Evolutionary conservation across 1,284 basidiomycete genomes (phyloP).

Genomic region (Cystobasidium slooffiae): DNA sequence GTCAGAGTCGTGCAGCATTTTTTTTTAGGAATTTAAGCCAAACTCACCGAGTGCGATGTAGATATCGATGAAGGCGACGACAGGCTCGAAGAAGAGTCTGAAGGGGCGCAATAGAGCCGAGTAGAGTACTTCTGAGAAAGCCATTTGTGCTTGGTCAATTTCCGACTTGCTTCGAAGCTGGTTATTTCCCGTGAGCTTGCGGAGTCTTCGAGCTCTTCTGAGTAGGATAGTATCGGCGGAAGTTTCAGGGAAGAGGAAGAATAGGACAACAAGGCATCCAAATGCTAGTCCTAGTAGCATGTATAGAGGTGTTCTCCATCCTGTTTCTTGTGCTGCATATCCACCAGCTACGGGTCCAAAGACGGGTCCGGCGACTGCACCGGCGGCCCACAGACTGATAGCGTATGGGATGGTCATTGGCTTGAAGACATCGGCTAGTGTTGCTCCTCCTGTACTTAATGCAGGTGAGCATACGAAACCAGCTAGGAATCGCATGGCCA

Average conservation of each 20-base stretch:
- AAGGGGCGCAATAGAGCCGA: constrained; percentile 44
- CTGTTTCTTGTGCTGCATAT: constrained; percentile 42
- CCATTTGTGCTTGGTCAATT: constrained; percentile 49
- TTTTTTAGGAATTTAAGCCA: not conserved
- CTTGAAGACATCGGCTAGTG: constrained; percentile 53
- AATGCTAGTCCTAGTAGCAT: constrained; percentile 50
- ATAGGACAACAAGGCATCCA: constrained; percentile 25
- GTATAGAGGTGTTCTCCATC: constrained; percentile 56
- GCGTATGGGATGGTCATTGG: constrained; percentile 52
- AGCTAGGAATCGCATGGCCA: constrained; percentile 53
- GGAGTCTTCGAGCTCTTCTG: constrained; percentile 55
- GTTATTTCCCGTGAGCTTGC: constrained; percentile 56
- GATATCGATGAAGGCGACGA: constrained; percentile 48
- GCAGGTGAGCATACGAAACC: constrained; percentile 58
- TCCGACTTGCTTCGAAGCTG: constrained; percentile 56
- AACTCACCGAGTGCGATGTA: constrained; percentile 42
- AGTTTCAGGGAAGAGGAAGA: constrained; percentile 55
- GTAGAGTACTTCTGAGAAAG: constrained; percentile 23
- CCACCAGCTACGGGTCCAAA: constrained; percentile 41
- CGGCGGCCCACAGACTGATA: constrained; percentile 53
- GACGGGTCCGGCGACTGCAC: constrained; percentile 53
- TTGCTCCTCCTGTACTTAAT: constrained; percentile 57
- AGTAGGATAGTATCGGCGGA: constrained; percentile 55
- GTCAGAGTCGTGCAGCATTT: constrained; percentile 6
- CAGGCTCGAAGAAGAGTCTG: constrained; percentile 40